phyloP scores from a whole-genome alignment of 257 asterid genomes.

The Solanum medicagineum region DNA sequence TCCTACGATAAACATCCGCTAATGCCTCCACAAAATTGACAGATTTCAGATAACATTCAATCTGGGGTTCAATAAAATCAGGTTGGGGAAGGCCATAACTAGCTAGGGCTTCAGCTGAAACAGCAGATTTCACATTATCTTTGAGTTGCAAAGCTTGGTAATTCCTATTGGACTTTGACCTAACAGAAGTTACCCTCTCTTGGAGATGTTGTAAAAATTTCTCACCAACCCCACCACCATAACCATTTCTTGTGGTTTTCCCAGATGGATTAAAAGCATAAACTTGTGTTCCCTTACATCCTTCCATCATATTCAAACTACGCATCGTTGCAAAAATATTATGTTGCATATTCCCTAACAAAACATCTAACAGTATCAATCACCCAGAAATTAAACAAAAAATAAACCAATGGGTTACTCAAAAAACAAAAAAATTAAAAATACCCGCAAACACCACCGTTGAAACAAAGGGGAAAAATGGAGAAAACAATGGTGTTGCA shows the following conservation, averaged over 20 bases:
- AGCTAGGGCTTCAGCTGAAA: conserved; percentile 45
- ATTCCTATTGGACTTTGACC: conserved; percentile 52
- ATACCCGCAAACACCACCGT: conserved; percentile 69
- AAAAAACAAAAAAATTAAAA: not conserved
- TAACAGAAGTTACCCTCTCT: conserved; percentile 31
- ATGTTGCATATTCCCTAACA: conserved; percentile 57
- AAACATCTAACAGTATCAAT: not conserved
- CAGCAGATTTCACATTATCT: conserved; percentile 19
- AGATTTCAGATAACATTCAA: conserved; percentile 61
- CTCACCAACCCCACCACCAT: conserved; percentile 40
- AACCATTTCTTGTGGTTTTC: conserved; percentile 7
- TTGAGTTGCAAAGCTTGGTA: conserved; percentile 29
- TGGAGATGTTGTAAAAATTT: conserved; percentile 56
- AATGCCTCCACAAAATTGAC: conserved; percentile 53
- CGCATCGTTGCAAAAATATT: conserved; percentile 67
- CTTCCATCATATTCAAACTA: conserved; percentile 72
- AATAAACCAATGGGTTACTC: not conserved
- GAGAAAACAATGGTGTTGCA: conserved; percentile 29
- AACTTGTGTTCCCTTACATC: conserved; percentile 55
- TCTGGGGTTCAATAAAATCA: conserved; percentile 72
- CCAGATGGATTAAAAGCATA: conserved; percentile 36
- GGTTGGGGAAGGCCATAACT: conserved; percentile 66
- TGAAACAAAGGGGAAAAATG: not conserved
- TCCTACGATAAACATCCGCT: conserved; percentile 50
- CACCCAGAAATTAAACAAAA: not conserved